Evolutionary conservation across 495 filamentous ascomycete species (phyloP).

Genomic region (Cercophora newfieldiana): DNA sequence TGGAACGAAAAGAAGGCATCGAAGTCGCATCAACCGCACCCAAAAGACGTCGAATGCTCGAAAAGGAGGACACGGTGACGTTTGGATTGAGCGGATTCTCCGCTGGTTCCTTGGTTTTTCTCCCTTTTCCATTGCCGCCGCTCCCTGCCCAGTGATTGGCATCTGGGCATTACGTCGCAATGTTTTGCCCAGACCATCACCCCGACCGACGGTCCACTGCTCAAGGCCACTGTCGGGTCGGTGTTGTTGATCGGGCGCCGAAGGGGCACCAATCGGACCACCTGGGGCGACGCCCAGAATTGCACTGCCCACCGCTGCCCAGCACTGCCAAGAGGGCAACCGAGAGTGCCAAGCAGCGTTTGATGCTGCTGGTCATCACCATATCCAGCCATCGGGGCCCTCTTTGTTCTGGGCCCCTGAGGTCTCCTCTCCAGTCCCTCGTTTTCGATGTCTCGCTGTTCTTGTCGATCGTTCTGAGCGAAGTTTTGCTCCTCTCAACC

Average conservation of each 20-base stretch:
- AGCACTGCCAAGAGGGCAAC: slow-evolving; percentile 25
- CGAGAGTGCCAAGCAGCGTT: slow-evolving; percentile 23
- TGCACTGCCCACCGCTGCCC: slow-evolving; percentile 26
- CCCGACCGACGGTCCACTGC: background rate
- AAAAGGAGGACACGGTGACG: background rate
- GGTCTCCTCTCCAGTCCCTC: slow-evolving; percentile 12
- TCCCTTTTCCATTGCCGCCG: background rate
- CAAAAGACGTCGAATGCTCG: background rate
- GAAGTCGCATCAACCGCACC: background rate
- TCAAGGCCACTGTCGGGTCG: background rate
- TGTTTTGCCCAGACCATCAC: slow-evolving; percentile 11
- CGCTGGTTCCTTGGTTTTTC: background rate
- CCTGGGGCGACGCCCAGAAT: slow-evolving; percentile 4
- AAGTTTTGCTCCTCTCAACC: background rate
- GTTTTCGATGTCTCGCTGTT: background rate
- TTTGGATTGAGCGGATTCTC: background rate
- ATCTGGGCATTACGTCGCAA: slow-evolving; percentile 1
- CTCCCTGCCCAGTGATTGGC: background rate
- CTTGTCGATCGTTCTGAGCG: background rate
- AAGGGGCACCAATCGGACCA: slow-evolving; percentile 17
- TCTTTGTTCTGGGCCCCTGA: background rate
- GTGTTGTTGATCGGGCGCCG: slow-evolving; percentile 11
- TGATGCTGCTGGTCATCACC: background rate
- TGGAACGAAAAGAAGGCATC: background rate
- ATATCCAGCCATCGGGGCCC: slow-evolving; percentile 1